Base-by-base conservation (phyloP, 2,329 filamentous ascomycete species). In the Fusarium kyushuense region DNA sequence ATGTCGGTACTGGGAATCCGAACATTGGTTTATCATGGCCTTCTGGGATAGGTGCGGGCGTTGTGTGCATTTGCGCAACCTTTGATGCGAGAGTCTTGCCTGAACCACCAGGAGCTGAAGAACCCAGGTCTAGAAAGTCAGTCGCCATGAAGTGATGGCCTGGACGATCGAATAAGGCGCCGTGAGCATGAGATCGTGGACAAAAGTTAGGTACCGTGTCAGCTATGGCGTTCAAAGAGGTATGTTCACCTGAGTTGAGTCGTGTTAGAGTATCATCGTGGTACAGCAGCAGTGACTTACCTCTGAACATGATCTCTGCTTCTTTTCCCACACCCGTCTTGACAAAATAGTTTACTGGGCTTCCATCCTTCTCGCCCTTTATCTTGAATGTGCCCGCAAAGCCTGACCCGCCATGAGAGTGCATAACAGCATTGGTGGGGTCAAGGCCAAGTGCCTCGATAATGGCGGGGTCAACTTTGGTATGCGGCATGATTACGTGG, bases 1-100 rank as follows among this genome's bases (percentile, higher is more conserved):
- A 97, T 0, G 94, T 97, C 1, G 91, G 82, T 1, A 91, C 90
- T 0, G 92, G 91, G 75, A 97, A 97, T 4, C 95, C 95, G 70
- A 95, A 97, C 79, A 89, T 83, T 4, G 89, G 88, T 36, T 75
- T 82, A 2, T 84, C 79, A 67, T 86, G 83, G 21, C 87, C 88
- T 13, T 85, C 77, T 1, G 90, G 89, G 1, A 83, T 77, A 0
- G 92, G 91, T 0, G 92, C 92, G 0, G 91, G 88, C 1, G 89
- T 93, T 3, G 87, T 90, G 78, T 97, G 95, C 45, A 97, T 81
- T 74, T 86, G 88, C 2, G 92, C 93, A 10, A 97, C 83, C 77
- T 97, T 94, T 65, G 86, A 79, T 0, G 93, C 93, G 2, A 97
- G 82, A 2, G 87, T 89, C 57, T 81, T 75, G 11, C 84, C 83